These are phyloP conservation scores for Penicillium pancosmium DNA, from an alignment of 495 filamentous ascomycete genomes.

Conservation along the genomic window DNA sequence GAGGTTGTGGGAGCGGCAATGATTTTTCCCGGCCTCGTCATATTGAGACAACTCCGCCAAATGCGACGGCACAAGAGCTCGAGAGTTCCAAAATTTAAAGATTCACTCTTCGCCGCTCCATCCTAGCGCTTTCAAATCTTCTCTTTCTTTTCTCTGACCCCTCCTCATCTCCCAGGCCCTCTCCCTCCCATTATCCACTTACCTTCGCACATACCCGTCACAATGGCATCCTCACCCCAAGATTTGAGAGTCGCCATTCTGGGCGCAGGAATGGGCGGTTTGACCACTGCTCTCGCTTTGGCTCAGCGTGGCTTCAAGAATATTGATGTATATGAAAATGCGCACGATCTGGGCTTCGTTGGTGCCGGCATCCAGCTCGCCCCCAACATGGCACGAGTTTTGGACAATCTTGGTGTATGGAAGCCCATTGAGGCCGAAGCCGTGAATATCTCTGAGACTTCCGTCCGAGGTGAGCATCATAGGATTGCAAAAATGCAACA, in stretches of 20 bases:
- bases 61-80: constrained; percentile 19
- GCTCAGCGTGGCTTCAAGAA: constrained; percentile 73
- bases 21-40: constrained; percentile 25
- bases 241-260: constrained; percentile 49
- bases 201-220: constrained; percentile 19
- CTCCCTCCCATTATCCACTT: background rate
- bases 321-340: constrained; percentile 73
- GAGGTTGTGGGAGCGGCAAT: constrained; percentile 34
- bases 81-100: constrained; percentile 16
- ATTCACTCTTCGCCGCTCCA: constrained; percentile 2
- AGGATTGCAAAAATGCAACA: background rate
- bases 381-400: constrained; percentile 76
- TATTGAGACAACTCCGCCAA: constrained; percentile 4
- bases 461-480: constrained; percentile 49
- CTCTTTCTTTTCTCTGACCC: background rate
- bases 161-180: background rate
- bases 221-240: constrained; percentile 37
- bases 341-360: constrained; percentile 75
- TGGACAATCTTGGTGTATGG: constrained; percentile 71
- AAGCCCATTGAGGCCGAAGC: constrained; percentile 66
- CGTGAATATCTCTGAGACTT: constrained; percentile 55
- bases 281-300: constrained; percentile 71
- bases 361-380: constrained; percentile 83
- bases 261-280: constrained; percentile 72
- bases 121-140: too few relatives aligned